Base-by-base conservation (phyloP, 306 rosid genomes). In the Astragalus membranaceus region DNA sequence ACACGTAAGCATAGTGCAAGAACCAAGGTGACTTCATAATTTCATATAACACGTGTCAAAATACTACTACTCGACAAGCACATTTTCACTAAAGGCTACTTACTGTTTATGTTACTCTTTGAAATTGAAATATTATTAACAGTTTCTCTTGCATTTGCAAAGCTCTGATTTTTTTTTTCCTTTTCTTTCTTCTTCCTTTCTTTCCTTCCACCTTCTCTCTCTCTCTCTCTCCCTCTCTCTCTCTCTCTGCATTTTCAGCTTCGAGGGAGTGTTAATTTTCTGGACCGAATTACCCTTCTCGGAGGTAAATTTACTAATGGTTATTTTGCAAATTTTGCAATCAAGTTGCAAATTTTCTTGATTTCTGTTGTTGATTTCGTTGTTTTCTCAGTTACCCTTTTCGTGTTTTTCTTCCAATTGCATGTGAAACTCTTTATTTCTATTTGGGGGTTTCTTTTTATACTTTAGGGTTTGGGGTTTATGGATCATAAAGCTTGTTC, bases 221-320 rank as follows among this genome's bases (percentile, higher is more conserved):
- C 47, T 46, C 37, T 55, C 74, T 58, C 47, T 53, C 39, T 55
- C 74, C 53, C 48, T 47, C 42, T 46, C 48, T 51, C 17, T 73
- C 66, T 54, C 51, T 54, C 49, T 67, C 70, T 68, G 77, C 64
- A 67, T 76, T 75, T 74, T 57, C 64, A 10, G 73, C 75, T 58
- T 60, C 9, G n/a, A n/a, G 14, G 30, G 30, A 58, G 26, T 32
- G 69, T 46, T 53, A 41, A 62, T 66, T 43, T n/a, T 6, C 66
- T 77, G 60, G 82, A 80, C 86, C 26, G 6, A 70, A 75, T 78
- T 73, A 77, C 85, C 86, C 75, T 64, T 1, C 14, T 17, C 33
- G 11, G 10, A 64, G 55, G 64, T 61, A 13, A n/a, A 39, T 42
- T 57, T 72, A 29, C 73, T 10, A 1, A 42, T 56, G 10, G 23